Evolutionary conservation across 2,329 filamentous ascomycete genomes (phyloP).

Genomic region (Exophiala calicioides): DNA sequence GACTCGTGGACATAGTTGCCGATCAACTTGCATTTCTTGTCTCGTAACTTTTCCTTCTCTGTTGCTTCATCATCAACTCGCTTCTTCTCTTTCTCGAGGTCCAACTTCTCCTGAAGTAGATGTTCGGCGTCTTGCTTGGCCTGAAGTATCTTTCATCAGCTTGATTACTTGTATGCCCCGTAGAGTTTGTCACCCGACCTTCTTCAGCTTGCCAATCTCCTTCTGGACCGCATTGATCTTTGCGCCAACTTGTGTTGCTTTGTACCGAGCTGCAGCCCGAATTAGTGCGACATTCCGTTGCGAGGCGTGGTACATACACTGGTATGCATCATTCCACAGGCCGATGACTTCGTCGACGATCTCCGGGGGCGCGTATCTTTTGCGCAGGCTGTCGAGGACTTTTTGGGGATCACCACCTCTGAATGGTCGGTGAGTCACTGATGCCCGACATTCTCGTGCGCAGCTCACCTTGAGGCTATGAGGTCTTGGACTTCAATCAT

Average conservation of each 20-base stretch:
- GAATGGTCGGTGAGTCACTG: slow-evolving; percentile 7
- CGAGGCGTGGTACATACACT: slow-evolving; percentile 9
- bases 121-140: slow-evolving; percentile 85
- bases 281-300: slow-evolving; percentile 11
- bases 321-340: slow-evolving; percentile 31
- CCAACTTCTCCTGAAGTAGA: slow-evolving; percentile 74
- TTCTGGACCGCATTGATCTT: slow-evolving; percentile 89
- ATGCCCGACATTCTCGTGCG: background rate
- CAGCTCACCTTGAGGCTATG: slow-evolving; percentile 63
- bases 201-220: slow-evolving; percentile 88
- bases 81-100: slow-evolving; percentile 80
- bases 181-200: slow-evolving; percentile 51
- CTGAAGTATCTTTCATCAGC: slow-evolving; percentile 38
- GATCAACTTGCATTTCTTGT: slow-evolving; percentile 77
- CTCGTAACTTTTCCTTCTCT: slow-evolving; percentile 72
- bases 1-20: slow-evolving; percentile 91
- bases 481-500: slow-evolving; percentile 81
- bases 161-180: background rate
- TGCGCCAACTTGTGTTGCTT: slow-evolving; percentile 74
- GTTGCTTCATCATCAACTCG: slow-evolving; percentile 70
- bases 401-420: slow-evolving; percentile 85
- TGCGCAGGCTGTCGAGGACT: slow-evolving; percentile 88
- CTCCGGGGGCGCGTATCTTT: slow-evolving; percentile 76
- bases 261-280: slow-evolving; percentile 63
- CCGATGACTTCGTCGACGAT: slow-evolving; percentile 84